Evolutionary conservation across 2,329 filamentous ascomycete genomes (phyloP).

Genomic region (Xylaria sp.): DNA sequence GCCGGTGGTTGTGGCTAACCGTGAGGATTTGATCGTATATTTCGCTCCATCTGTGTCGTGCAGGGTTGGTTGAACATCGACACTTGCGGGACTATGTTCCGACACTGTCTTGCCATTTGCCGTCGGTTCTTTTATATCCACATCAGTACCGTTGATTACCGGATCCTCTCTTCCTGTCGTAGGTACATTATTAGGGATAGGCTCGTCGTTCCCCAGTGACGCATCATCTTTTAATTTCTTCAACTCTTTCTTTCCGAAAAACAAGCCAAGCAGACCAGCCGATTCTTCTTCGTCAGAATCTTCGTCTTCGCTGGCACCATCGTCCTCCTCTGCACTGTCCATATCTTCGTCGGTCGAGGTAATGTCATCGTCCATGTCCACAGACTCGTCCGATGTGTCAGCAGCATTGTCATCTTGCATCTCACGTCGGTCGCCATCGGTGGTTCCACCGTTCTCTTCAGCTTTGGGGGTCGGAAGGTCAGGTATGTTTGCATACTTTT

Average conservation of each 20-base stretch:
- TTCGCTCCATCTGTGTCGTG: neutral
- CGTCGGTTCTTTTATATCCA: neutral
- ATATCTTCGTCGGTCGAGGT: conserved; percentile 65
- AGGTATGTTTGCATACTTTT: conserved; percentile 76
- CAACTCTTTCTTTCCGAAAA: conserved; percentile 70
- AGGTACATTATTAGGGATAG: conserved; percentile 46
- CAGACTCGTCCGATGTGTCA: conserved; percentile 72
- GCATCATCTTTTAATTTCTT: conserved; percentile 61
- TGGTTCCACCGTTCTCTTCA: conserved; percentile 39
- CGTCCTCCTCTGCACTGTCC: conserved; percentile 58
- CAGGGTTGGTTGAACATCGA: neutral
- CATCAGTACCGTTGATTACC: conserved; percentile 14
- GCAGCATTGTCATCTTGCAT: conserved; percentile 50
- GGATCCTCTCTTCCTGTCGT: conserved; percentile 50
- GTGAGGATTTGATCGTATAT: neutral
- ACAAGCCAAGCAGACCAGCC: conserved; percentile 64
- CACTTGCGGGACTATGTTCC: neutral
- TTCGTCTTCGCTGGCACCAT: conserved; percentile 50
- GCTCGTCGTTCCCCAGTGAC: conserved; percentile 42
- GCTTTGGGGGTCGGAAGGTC: conserved; percentile 50
- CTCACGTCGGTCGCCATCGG: neutral
- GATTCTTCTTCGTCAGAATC: conserved; percentile 59
- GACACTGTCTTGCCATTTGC: neutral
- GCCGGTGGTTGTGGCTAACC: neutral
- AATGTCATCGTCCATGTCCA: conserved; percentile 76